A percentile compares a stretch with the other conserved stretches of the same genome.
Evolutionary conservation across 1,284 basidiomycete genomes (phyloP).

Genomic region (Lignosus rhinocerotis): DNA sequence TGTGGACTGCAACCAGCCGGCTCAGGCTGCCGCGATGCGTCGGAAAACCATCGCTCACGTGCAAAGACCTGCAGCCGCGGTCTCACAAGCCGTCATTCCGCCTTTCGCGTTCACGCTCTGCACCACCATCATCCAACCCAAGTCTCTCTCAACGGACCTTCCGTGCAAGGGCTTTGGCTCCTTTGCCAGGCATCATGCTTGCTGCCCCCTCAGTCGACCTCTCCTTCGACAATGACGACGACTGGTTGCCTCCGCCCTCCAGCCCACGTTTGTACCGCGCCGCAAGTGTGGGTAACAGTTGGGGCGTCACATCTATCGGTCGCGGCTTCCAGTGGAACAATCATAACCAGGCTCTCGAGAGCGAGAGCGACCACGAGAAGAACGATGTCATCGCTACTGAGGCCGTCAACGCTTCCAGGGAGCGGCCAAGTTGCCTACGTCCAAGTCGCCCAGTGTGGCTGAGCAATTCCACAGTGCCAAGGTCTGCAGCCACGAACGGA

Average conservation of each 20-base stretch:
- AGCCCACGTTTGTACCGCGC: constrained; percentile 54
- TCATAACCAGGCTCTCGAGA: constrained; percentile 34
- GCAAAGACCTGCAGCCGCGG: constrained; percentile 19
- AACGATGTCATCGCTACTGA: constrained; percentile 6
- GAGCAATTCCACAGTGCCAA: constrained; percentile 25
- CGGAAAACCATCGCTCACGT: constrained; percentile 26
- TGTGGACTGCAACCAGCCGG: constrained; percentile 31
- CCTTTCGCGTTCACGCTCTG: constrained; percentile 32
- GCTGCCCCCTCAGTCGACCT: constrained; percentile 59
- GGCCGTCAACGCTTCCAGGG: constrained; percentile 9
- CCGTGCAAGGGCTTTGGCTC: constrained; percentile 19
- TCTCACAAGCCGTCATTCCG: constrained; percentile 28
- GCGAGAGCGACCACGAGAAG: constrained; percentile 20
- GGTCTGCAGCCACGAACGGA: constrained; percentile 21
- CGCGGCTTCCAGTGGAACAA: constrained; percentile 77
- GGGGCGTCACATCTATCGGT: constrained; percentile 80
- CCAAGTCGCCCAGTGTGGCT: constrained; percentile 26
- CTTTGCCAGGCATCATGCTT: constrained; percentile 46
- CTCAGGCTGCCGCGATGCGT: constrained; percentile 27
- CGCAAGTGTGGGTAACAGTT: constrained; percentile 70
- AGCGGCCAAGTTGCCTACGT: constrained; percentile 10
- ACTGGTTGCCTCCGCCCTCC: constrained; percentile 45
- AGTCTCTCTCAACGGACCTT: constrained; percentile 20
- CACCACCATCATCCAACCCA: constrained; percentile 32
- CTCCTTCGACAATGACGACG: constrained; percentile 61